A percentile compares a stretch with the other conserved stretches of the same genome.
These are phyloP conservation scores for Aspergillus versicolor DNA, from an alignment of 2,329 filamentous ascomycete genomes.

Conservation along the genomic window DNA sequence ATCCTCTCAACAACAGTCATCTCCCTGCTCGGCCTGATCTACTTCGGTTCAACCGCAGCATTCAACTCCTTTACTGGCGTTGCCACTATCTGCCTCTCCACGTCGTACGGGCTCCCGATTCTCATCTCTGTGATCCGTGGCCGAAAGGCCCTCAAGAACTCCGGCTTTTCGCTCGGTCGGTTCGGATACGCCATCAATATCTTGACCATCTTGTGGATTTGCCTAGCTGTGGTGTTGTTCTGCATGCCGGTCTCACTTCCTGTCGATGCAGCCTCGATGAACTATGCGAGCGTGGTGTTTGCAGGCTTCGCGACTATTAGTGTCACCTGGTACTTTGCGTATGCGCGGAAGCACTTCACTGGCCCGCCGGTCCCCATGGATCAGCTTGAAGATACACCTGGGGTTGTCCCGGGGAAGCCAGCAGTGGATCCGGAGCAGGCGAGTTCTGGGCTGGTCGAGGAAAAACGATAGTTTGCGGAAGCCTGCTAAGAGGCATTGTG, in stretches of 20 bases:
- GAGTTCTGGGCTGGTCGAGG: conserved; percentile 9
- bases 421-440: conserved; percentile 35
- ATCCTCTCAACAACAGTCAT: conserved; percentile 67
- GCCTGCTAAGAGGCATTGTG: neutral
- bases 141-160: conserved; percentile 64
- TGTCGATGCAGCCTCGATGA: conserved; percentile 59
- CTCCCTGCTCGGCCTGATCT: conserved; percentile 72
- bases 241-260: conserved; percentile 69
- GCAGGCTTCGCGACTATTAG: conserved; percentile 62
- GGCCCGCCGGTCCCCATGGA: conserved; percentile 50
- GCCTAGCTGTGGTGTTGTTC: conserved; percentile 68
- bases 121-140: conserved; percentile 67
- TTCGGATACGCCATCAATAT: conserved; percentile 70
- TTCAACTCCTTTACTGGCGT: conserved; percentile 80
- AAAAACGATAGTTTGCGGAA: conserved; percentile 7
- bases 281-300: conserved; percentile 67
- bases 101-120: conserved; percentile 74
- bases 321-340: conserved; percentile 62
- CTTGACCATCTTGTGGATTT: conserved; percentile 69
- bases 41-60: conserved; percentile 73
- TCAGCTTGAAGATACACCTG: conserved; percentile 26
- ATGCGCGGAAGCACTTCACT: conserved; percentile 63
- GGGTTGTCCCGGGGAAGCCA: conserved; percentile 32
- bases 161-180: conserved; percentile 66
- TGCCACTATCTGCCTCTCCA: conserved; percentile 74